These are phyloP conservation scores for Aspergillus fijiensis DNA, from an alignment of 2,329 filamentous ascomycete genomes.

Conservation along the genomic window DNA sequence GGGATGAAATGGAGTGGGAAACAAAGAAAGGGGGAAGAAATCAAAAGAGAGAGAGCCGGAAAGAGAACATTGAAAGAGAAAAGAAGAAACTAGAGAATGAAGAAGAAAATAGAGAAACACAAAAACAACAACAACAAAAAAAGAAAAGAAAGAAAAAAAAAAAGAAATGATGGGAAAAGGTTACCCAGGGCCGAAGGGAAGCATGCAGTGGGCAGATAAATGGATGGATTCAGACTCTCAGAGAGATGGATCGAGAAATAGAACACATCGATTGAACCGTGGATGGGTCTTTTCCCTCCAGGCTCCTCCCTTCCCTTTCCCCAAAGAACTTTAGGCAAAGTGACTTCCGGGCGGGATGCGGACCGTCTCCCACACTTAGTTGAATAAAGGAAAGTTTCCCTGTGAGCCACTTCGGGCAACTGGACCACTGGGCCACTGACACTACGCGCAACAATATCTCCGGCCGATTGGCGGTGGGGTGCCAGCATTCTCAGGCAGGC, in stretches of 20 bases:
- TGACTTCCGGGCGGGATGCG: slow-evolving; percentile 28
- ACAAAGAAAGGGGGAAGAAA: too few species aligned
- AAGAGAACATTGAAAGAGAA: too few species aligned
- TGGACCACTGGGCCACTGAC: slow-evolving; percentile 8
- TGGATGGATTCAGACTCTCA: background rate
- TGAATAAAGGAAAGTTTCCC: slow-evolving; percentile 11
- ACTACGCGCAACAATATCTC: slow-evolving; percentile 4
- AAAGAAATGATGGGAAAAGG: background rate
- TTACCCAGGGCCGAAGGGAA: background rate
- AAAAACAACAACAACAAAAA: background rate
- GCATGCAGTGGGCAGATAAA: background rate
- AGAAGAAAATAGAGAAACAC: too few species aligned
- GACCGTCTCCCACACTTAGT: slow-evolving; percentile 23
- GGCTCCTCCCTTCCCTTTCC: background rate
- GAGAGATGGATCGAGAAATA: background rate
- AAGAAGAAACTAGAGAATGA: too few species aligned
- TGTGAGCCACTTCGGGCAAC: too few species aligned
- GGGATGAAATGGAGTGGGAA: too few species aligned
- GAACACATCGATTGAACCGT: background rate
- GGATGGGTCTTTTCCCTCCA: background rate
- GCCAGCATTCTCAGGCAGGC: slow-evolving; percentile 12
- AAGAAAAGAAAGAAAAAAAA: background rate
- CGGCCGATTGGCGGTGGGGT: slow-evolving; percentile 4
- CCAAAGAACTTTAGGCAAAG: slow-evolving; percentile 8
- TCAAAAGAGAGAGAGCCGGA: too few species aligned